These are phyloP conservation scores for Durusdinium trenchii DNA, from an alignment of 73 alveolate genomes.

Conservation along the genomic window DNA sequence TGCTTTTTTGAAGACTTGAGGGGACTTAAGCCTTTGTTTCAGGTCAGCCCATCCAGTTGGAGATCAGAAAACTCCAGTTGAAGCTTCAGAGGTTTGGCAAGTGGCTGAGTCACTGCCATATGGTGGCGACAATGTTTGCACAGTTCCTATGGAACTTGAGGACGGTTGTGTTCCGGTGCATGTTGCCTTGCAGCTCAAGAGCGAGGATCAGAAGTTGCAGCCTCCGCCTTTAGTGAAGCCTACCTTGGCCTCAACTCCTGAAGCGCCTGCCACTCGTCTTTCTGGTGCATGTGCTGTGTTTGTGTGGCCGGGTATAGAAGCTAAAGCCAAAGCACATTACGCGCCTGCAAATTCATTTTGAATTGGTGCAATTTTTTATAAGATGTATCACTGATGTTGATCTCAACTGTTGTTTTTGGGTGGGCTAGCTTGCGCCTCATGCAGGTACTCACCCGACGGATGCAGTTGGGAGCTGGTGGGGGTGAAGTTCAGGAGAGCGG, in stretches of 20 bases:
- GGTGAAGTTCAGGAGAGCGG: neutral
- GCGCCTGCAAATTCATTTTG: too few species aligned
- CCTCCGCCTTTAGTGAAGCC: neutral
- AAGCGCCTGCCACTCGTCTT: neutral
- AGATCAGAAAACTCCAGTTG: too few species aligned
- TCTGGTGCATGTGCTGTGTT: too few species aligned
- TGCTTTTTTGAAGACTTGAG: too few species aligned
- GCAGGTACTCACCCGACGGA: slow-evolving; percentile 5
- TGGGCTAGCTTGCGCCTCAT: neutral
- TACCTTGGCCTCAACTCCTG: neutral
- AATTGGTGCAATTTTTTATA: too few species aligned
- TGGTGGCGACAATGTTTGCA: neutral
- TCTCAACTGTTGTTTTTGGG: neutral
- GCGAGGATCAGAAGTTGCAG: neutral
- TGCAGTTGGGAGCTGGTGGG: neutral
- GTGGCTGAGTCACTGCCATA: neutral
- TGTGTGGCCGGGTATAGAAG: too few species aligned
- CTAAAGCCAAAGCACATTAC: too few species aligned
- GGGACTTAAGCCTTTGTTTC: too few species aligned
- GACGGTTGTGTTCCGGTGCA: neutral
- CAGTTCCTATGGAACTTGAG: neutral
- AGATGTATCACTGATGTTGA: too few species aligned
- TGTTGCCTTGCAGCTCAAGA: neutral
- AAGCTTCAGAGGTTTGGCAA: neutral
- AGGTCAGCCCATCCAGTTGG: too few species aligned